A percentile compares a stretch with the other conserved stretches of the same genome.
Evolutionary conservation across 1,139 yeast genomes (phyloP).

Genomic region (Zygosaccharomyces pseudobailii): DNA sequence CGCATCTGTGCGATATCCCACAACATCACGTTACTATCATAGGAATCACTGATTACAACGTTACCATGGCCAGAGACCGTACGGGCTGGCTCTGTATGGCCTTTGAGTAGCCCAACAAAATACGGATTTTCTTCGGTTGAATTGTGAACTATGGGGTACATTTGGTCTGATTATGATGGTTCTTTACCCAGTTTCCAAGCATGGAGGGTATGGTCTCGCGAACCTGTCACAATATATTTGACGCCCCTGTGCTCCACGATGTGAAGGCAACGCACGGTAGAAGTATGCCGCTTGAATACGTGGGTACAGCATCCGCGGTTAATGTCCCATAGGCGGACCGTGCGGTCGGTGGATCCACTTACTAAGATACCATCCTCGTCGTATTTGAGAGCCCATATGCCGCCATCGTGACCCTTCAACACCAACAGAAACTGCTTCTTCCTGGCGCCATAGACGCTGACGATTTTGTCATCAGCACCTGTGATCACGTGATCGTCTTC

Average conservation of each 20-base stretch:
- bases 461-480: slow-evolving; percentile 84
- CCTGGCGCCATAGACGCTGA: slow-evolving; percentile 73
- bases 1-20: slow-evolving; percentile 80
- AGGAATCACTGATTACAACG: slow-evolving; percentile 81
- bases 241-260: slow-evolving; percentile 61
- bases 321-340: slow-evolving; percentile 89
- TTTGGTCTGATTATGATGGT: slow-evolving; percentile 31
- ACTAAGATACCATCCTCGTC: slow-evolving; percentile 52
- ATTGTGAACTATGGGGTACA: slow-evolving; percentile 35
- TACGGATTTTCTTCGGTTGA: slow-evolving; percentile 60
- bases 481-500: slow-evolving; percentile 89
- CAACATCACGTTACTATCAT: slow-evolving; percentile 84
- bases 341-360: slow-evolving; percentile 87
- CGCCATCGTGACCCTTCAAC: slow-evolving; percentile 88
- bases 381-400: slow-evolving; percentile 97
- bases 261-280: slow-evolving; percentile 88
- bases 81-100: slow-evolving; percentile 85
- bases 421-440: slow-evolving; percentile 68
- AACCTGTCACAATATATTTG: slow-evolving; percentile 75
- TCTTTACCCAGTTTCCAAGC: slow-evolving; percentile 84
- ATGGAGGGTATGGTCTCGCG: slow-evolving; percentile 83
- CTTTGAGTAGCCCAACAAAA: slow-evolving; percentile 68
- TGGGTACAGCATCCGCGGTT: slow-evolving; percentile 49
- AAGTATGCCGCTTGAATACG: slow-evolving; percentile 83
- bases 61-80: slow-evolving; percentile 85